Percentiles rank a stretch among this genome's conserved stretches.
These are phyloP conservation scores for Drechslerella dactyloides DNA, from an alignment of 2,329 filamentous ascomycete genomes.

Conservation along the genomic window DNA sequence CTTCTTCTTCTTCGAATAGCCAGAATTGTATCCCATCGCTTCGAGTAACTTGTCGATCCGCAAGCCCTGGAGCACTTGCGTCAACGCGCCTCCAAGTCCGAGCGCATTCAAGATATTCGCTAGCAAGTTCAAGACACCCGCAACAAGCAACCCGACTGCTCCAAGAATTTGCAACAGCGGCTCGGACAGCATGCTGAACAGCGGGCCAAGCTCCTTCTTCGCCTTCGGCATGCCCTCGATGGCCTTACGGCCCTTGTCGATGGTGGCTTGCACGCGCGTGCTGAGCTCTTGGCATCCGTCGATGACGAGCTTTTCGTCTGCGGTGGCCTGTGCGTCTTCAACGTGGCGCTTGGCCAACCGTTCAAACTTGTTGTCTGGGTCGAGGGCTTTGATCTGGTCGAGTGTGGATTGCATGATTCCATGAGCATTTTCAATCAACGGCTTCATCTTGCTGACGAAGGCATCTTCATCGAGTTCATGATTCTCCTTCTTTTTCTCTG, in stretches of 20 bases:
- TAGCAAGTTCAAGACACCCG: conserved; percentile 82
- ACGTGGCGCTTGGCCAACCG: conserved; percentile 83
- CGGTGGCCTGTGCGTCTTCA: conserved; percentile 72
- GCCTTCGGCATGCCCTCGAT: conserved; percentile 90
- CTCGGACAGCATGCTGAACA: conserved; percentile 79
- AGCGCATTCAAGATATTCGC: conserved; percentile 80
- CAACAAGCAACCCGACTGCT: conserved; percentile 77
- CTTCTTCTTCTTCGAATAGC: conserved; percentile 35
- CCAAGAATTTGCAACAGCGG: conserved; percentile 88
- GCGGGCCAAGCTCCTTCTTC: conserved; percentile 91
- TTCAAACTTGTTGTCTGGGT: conserved; percentile 85
- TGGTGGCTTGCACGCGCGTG: conserved; percentile 71
- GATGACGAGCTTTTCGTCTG: conserved; percentile 83
- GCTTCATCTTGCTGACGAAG: conserved; percentile 83
- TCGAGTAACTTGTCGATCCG: conserved; percentile 77
- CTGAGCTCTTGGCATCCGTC: conserved; percentile 78
- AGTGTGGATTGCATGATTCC: conserved; percentile 85
- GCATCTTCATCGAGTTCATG: conserved; percentile 83
- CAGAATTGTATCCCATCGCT: conserved; percentile 69
- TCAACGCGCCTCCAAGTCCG: conserved; percentile 80
- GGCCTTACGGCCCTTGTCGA: conserved; percentile 86
- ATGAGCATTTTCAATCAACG: conserved; percentile 83
- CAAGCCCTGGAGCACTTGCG: conserved; percentile 76
- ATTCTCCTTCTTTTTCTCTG: conserved; percentile 76
- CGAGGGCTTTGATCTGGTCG: conserved; percentile 82